Evolutionary conservation across 2,329 filamentous ascomycete genomes (phyloP), one percentile per base, ranked within the genome.

Genomic region (Rasamsonia emersonii): DNA sequence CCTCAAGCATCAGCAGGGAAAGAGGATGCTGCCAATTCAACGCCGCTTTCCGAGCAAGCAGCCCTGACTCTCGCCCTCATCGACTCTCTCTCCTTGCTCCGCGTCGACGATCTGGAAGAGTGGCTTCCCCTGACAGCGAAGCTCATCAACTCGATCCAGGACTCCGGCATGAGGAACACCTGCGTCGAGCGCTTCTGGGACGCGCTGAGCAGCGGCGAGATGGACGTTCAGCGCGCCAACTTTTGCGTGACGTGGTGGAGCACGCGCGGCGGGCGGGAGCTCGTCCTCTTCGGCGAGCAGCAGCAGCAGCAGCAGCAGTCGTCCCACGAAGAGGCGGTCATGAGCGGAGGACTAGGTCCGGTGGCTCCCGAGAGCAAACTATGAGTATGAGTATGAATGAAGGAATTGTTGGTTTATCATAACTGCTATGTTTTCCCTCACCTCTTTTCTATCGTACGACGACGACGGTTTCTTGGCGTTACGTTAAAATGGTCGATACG

Each of bases 211-310:
- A 78, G 73, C 45, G 86, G 86, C 3, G 86, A 93, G 61, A 82
- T 94, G 76, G 86, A 94, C 57, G 79, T 93, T 15, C 83, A 93
- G 52, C 72, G 86, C 38, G 80, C 84, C 5, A 75, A 79, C 24
- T 70, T 82, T 18, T 86, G 81, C 29, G 82, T 93, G 11, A 75
- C 76, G 2, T 95, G 88, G 88, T 94, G 88, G 88, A 82, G 77
- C 60, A 61, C 75, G 54, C 54, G 71, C 37, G 74, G 75, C 3
- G 76, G 76, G 0, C 61, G 71, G 28, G 73, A 78, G 37, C 56
- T 65, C 44, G 63, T 77, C 4, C 42, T 77, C 2, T 70, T 61
- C 49, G 71, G 64, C 1, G 42, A 40, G 4, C 20, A 28, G 11
- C n/a, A 28, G 71, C 36, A 74, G 74, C 4, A 75, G 76, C 61